phyloP scores from a whole-genome alignment of 352 stramenopile genomes.

The Hyaloperonospora brassicae region DNA sequence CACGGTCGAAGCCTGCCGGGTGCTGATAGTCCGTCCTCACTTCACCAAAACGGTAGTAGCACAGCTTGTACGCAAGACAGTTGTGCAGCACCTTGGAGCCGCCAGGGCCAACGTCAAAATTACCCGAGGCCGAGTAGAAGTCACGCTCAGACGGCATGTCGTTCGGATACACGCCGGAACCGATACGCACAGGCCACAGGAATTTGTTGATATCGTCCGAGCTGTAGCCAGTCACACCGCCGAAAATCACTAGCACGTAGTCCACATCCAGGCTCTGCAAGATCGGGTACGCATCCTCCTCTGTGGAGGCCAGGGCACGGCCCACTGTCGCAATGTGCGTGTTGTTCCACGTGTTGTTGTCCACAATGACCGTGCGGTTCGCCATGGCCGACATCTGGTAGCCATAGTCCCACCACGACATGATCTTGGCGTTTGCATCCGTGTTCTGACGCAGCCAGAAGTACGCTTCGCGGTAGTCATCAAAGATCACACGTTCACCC shows the following conservation, averaged over 20 bases:
- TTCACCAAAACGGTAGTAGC: conserved; percentile 89
- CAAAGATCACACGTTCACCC: conserved; percentile 84
- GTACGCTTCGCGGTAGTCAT: conserved; percentile 97
- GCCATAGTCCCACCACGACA: conserved; percentile 89
- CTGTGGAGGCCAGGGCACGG: conserved; percentile 68
- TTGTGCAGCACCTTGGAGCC: conserved; percentile 86
- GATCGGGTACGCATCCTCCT: conserved; percentile 87
- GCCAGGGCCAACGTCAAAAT: conserved; percentile 77
- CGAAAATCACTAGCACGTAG: conserved; percentile 90
- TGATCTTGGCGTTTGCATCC: conserved; percentile 76
- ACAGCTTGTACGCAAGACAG: conserved; percentile 91
- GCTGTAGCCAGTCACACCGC: conserved; percentile 79
- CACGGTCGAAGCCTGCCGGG: conserved; percentile 79
- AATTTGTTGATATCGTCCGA: conserved; percentile 92
- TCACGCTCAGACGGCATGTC: conserved; percentile 85
- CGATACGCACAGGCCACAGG: conserved; percentile 89
- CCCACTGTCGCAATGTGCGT: conserved; percentile 94
- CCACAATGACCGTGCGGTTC: conserved; percentile 85
- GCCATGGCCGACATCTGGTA: conserved; percentile 91
- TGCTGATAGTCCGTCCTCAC: conserved; percentile 80
- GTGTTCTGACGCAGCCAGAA: conserved; percentile 89
- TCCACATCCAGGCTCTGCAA: conserved; percentile 88
- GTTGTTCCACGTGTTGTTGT: conserved; percentile 97
- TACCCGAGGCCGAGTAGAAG: conserved; percentile 76
- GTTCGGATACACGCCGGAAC: conserved; percentile 69